phyloP scores from a whole-genome alignment of 2,329 filamentous ascomycete genomes.

The Truncatella angustata region DNA sequence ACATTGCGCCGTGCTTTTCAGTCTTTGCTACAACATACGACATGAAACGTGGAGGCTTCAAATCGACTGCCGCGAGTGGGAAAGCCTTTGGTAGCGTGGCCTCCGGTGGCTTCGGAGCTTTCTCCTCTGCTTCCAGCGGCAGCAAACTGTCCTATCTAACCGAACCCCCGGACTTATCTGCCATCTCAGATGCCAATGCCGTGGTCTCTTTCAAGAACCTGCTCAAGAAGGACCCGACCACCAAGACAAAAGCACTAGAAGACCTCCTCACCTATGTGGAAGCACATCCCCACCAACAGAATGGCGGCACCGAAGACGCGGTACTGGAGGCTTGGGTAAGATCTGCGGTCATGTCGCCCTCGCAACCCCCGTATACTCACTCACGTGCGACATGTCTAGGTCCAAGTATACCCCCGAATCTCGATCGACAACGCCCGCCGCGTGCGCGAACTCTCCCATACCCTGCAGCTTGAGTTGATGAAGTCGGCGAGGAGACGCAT shows the following conservation, averaged over 20 bases:
- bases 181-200: slow-evolving; percentile 75
- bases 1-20: background rate
- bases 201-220: slow-evolving; percentile 92
- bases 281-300: slow-evolving; percentile 48
- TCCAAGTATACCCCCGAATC: slow-evolving; percentile 80
- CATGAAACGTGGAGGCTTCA: slow-evolving; percentile 29
- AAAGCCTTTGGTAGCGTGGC: slow-evolving; percentile 21
- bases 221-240: slow-evolving; percentile 88
- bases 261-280: slow-evolving; percentile 70
- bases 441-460: slow-evolving; percentile 84
- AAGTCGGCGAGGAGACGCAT: slow-evolving; percentile 75
- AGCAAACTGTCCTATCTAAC: slow-evolving; percentile 77
- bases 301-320: slow-evolving; percentile 70
- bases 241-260: slow-evolving; percentile 86
- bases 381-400: too few relatives aligned
- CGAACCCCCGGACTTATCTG: slow-evolving; percentile 77
- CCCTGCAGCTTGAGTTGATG: slow-evolving; percentile 63
- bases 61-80: slow-evolving; percentile 26
- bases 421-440: slow-evolving; percentile 87
- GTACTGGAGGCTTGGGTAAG: slow-evolving; percentile 85
- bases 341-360: background rate
- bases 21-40: background rate
- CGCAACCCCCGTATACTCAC: background rate
- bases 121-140: slow-evolving; percentile 37
- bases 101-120: slow-evolving; percentile 37